These are phyloP conservation scores for Metahyphopichia silvanorum DNA, from an alignment of 805 yeast genomes.

Conservation along the genomic window DNA sequence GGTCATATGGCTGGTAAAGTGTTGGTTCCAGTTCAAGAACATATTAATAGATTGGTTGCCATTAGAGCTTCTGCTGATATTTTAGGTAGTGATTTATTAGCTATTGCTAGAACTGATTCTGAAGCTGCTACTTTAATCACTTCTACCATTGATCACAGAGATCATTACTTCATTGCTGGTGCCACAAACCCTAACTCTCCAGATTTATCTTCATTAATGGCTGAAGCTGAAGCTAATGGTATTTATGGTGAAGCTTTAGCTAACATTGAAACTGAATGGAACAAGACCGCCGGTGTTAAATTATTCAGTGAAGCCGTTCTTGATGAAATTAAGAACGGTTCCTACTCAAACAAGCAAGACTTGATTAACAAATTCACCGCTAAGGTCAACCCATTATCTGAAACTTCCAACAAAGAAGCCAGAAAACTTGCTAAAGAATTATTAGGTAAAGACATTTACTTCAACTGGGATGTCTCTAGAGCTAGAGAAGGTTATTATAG, in stretches of 20 bases:
- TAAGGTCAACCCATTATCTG: slow-evolving; percentile 71
- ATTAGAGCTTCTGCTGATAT: slow-evolving; percentile 95
- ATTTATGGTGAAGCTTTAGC: slow-evolving; percentile 68
- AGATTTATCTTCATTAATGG: slow-evolving; percentile 73
- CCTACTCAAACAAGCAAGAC: slow-evolving; percentile 55
- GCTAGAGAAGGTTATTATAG: slow-evolving; percentile 97
- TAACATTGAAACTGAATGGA: slow-evolving; percentile 79
- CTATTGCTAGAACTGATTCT: slow-evolving; percentile 94
- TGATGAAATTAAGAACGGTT: slow-evolving; percentile 68
- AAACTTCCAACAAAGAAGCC: slow-evolving; percentile 77
- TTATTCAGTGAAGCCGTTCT: slow-evolving; percentile 89
- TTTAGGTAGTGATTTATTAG: slow-evolving; percentile 78
- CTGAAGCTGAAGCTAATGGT: slow-evolving; percentile 77
- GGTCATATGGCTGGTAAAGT: slow-evolving; percentile 99
- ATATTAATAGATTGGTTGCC: slow-evolving; percentile 89
- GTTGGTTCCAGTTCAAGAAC: slow-evolving; percentile 95
- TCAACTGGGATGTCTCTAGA: slow-evolving; percentile 94
- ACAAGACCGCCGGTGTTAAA: slow-evolving; percentile 74
- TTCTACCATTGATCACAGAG: slow-evolving; percentile 90
- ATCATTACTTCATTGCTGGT: slow-evolving; percentile 89
- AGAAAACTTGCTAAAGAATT: slow-evolving; percentile 69
- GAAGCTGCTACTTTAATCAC: slow-evolving; percentile 96
- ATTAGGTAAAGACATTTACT: slow-evolving; percentile 78
- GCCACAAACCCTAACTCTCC: slow-evolving; percentile 80
- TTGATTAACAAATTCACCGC: slow-evolving; percentile 63